phyloP scores from a whole-genome alignment of 2,329 filamentous ascomycete species.

The Apiospora pterosperma region DNA sequence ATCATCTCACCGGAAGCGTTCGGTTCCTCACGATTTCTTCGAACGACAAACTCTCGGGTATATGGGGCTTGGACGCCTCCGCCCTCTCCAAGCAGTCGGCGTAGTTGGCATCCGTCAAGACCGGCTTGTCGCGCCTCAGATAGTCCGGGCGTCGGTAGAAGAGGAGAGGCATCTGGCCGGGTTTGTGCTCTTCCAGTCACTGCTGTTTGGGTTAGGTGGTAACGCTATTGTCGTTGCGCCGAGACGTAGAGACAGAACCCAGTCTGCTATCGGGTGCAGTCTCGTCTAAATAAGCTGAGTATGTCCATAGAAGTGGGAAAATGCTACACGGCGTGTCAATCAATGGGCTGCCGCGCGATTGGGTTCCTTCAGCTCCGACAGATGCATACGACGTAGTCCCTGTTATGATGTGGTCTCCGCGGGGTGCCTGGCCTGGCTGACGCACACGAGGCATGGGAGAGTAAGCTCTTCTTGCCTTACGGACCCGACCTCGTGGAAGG shows the following conservation, averaged over 20 bases:
- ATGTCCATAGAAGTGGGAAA: background rate
- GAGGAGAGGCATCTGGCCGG: conserved; percentile 8
- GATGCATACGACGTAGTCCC: background rate
- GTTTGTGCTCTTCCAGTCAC: background rate
- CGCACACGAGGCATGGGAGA: background rate
- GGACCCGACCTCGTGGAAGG: background rate
- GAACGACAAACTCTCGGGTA: conserved; percentile 22
- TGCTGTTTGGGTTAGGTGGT: background rate
- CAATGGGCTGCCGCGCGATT: background rate
- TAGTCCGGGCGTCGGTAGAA: conserved; percentile 12
- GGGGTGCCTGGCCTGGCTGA: background rate
- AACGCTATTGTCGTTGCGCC: background rate
- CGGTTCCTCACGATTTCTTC: conserved; percentile 29
- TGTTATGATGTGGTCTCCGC: background rate
- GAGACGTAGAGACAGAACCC: background rate
- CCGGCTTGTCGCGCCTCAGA: conserved; percentile 10
- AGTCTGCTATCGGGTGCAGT: background rate
- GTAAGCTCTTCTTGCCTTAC: background rate
- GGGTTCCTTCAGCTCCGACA: background rate
- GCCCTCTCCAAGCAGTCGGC: conserved; percentile 15
- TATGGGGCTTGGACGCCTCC: conserved; percentile 14
- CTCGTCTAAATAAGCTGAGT: background rate
- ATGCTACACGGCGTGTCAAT: background rate
- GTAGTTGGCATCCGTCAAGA: conserved; percentile 13
- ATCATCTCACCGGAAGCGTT: conserved; percentile 20